phyloP scores from a whole-genome alignment of 345 rosid species.

The Turritis glabra region DNA sequence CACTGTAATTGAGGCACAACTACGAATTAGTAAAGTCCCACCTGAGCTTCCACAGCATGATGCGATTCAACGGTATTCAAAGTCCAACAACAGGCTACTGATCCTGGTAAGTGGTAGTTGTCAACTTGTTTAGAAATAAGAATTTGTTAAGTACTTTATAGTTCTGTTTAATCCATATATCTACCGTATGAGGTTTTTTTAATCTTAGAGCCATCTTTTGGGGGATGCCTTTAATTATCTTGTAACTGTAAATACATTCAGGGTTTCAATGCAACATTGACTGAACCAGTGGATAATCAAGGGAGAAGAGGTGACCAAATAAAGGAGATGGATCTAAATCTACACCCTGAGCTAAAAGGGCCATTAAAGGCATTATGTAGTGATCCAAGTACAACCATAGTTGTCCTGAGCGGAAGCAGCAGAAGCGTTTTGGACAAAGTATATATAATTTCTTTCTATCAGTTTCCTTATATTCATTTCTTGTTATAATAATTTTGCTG shows the following conservation, averaged over 20 bases:
- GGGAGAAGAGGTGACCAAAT: slow-evolving; percentile 95
- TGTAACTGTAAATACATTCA: slow-evolving; percentile 34
- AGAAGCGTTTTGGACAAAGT: slow-evolving; percentile 78
- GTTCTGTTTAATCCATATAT: not conserved
- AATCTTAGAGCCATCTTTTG: not conserved
- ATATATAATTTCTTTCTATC: slow-evolving; percentile 16
- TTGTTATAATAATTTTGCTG: not conserved
- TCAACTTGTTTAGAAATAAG: slow-evolving; percentile 5
- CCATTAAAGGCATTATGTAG: slow-evolving; percentile 65
- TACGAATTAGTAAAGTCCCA: slow-evolving; percentile 90
- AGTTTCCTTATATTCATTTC: not conserved
- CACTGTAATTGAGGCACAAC: slow-evolving; percentile 96
- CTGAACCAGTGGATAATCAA: slow-evolving; percentile 87
- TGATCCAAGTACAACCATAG: slow-evolving; percentile 77
- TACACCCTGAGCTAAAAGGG: slow-evolving; percentile 84
- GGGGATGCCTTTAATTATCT: not conserved
- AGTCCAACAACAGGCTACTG: slow-evolving; percentile 77
- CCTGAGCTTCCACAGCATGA: slow-evolving; percentile 73
- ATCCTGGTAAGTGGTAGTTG: slow-evolving; percentile 74
- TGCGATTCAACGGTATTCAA: slow-evolving; percentile 68
- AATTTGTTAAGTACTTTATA: not conserved
- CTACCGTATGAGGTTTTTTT: not conserved
- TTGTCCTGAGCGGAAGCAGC: slow-evolving; percentile 90
- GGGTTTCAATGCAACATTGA: slow-evolving; percentile 97
- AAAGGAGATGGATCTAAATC: slow-evolving; percentile 92